These are phyloP conservation scores for Solanum peruvianum DNA, from an alignment of 257 asterid species.

Conservation along the genomic window DNA sequence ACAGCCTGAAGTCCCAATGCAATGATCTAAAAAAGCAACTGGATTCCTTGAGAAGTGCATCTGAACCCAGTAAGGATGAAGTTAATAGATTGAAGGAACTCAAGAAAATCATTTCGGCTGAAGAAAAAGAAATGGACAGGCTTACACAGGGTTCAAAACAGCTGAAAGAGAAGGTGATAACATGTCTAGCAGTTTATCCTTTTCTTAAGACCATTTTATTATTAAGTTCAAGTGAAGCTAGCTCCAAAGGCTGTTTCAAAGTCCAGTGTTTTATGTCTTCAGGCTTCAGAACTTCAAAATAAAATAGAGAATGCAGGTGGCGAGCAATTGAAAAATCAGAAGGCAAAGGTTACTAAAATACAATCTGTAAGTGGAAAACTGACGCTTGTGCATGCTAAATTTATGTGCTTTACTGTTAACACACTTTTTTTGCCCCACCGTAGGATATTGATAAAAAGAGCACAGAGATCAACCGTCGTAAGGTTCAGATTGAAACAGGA, in stretches of 20 bases:
- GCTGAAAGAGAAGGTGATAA: constrained; percentile 71
- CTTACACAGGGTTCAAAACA: constrained; percentile 63
- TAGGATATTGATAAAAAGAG: constrained; percentile 71
- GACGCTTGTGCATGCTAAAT: not conserved
- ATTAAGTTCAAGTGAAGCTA: not conserved
- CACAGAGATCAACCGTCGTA: constrained; percentile 79
- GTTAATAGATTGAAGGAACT: constrained; percentile 57
- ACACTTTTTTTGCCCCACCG: not conserved
- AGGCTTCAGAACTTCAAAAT: constrained; percentile 81
- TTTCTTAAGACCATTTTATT: not conserved
- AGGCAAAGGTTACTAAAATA: constrained; percentile 52
- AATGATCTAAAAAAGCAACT: constrained; percentile 68
- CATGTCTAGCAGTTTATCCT: not conserved
- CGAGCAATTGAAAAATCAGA: constrained; percentile 60
- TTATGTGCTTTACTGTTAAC: not conserved
- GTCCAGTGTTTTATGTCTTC: not conserved
- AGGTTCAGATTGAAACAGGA: constrained; percentile 77
- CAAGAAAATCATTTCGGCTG: constrained; percentile 41
- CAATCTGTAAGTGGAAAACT: constrained; percentile 58
- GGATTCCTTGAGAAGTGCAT: constrained; percentile 52
- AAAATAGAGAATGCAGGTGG: constrained; percentile 98
- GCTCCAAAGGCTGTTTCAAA: not conserved
- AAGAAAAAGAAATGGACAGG: constrained; percentile 69
- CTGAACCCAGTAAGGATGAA: constrained; percentile 62
- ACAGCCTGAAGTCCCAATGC: constrained; percentile 52